A percentile compares a stretch with the other conserved stretches of the same genome.
Conservation (phyloP, 495 filamentous ascomycete species). For the Lasiosphaeris hirsuta region DNA sequence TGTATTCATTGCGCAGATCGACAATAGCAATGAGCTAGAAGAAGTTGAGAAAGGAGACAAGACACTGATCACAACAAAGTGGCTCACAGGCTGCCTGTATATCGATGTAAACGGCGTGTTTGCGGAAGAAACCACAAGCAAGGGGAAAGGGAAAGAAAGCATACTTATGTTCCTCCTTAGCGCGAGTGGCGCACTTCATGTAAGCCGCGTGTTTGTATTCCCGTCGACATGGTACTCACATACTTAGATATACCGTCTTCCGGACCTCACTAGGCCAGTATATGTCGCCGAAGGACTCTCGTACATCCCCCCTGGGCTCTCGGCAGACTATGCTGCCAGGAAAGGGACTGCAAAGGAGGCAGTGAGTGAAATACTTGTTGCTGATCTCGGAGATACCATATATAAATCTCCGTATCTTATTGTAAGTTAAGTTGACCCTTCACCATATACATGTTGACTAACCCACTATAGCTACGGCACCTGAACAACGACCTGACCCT, state of each 20-base stretch:
- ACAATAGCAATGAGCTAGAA: constrained; percentile 79
- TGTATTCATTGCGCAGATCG: constrained; percentile 68
- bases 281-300: constrained; percentile 68
- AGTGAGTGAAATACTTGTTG: constrained; percentile 72
- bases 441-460: not conserved
- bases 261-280: constrained; percentile 56
- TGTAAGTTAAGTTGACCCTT: constrained; percentile 38
- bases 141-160: constrained; percentile 43
- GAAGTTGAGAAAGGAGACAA: constrained; percentile 63
- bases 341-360: constrained; percentile 66
- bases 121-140: constrained; percentile 37
- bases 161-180: constrained; percentile 73
- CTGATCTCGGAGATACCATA: constrained; percentile 75
- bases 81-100: constrained; percentile 79
- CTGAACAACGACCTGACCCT: constrained; percentile 77
- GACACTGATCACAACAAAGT: constrained; percentile 55
- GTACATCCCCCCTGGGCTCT: constrained; percentile 73
- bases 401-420: constrained; percentile 74
- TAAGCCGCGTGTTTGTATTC: constrained; percentile 39
- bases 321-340: constrained; percentile 62
- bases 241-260: constrained; percentile 58
- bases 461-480: constrained; percentile 60
- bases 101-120: constrained; percentile 60
- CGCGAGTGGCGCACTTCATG: constrained; percentile 66
- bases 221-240: not conserved